phyloP scores from a whole-genome alignment of 1,284 basidiomycete genomes.

The Ustilago sp. region DNA sequence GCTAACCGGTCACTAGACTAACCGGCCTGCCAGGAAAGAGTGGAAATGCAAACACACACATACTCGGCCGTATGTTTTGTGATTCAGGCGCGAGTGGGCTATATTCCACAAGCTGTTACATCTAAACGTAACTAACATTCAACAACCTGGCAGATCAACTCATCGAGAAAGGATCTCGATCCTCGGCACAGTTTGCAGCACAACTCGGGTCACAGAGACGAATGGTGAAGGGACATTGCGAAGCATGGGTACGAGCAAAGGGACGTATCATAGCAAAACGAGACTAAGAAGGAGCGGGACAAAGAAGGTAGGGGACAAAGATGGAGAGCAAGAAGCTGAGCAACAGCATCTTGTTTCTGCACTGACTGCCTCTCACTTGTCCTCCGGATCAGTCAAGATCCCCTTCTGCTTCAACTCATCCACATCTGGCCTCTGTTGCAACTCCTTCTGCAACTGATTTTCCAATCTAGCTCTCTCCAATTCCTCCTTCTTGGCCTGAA shows the following conservation, averaged over 20 bases:
- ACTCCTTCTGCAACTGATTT: slow-evolving; percentile 77
- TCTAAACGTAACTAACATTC: too few species aligned
- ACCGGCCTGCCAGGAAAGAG: too few species aligned
- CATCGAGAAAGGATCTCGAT: too few species aligned
- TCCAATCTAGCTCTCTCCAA: slow-evolving; percentile 67
- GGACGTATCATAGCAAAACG: background rate
- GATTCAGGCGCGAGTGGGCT: too few species aligned
- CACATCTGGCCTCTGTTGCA: slow-evolving; percentile 77
- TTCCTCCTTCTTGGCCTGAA: slow-evolving; percentile 77
- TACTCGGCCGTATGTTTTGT: background rate
- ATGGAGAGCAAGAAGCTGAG: background rate
- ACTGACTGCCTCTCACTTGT: slow-evolving; percentile 10
- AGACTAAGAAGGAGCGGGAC: background rate
- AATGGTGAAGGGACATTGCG: background rate
- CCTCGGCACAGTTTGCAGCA: too few species aligned
- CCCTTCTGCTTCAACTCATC: slow-evolving; percentile 80
- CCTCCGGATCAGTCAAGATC: slow-evolving; percentile 72
- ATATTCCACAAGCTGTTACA: too few species aligned
- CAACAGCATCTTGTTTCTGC: background rate
- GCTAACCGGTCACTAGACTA: slow-evolving; percentile 13
- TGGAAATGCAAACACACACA: too few species aligned
- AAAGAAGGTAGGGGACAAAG: background rate
- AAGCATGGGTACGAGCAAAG: background rate
- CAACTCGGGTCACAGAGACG: background rate
- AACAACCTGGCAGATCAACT: too few species aligned